These are phyloP conservation scores for Mesembryanthemum crystallinum DNA, from an alignment of 148 eudicot genomes.

Conservation along the genomic window DNA sequence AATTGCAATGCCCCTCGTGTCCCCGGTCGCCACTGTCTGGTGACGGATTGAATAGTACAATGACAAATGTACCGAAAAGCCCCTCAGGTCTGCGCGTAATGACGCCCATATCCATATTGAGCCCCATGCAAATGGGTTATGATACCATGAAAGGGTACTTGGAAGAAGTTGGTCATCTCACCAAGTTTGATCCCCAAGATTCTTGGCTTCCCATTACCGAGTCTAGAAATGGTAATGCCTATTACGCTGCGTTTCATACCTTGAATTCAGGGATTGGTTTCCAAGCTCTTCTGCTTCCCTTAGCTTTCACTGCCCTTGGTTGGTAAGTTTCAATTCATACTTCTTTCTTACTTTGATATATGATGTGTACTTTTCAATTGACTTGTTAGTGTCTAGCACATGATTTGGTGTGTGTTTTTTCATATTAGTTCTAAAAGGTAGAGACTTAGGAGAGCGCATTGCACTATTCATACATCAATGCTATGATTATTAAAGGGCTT, in stretches of 20 bases:
- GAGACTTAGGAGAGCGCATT: no score
- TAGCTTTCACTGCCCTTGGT: slow-evolving; percentile 67
- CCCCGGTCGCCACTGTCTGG: background rate
- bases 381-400: no score
- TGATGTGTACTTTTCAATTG: no score
- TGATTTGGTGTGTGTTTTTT: no score
- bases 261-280: slow-evolving; percentile 73
- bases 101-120: slow-evolving; percentile 39
- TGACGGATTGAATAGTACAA: background rate
- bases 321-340: slow-evolving; percentile 43
- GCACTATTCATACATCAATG: no score
- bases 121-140: slow-evolving; percentile 48
- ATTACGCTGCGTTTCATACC: slow-evolving; percentile 71
- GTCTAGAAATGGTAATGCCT: slow-evolving; percentile 67
- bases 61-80: slow-evolving; percentile 26
- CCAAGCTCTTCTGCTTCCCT: slow-evolving; percentile 79
- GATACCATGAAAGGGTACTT: slow-evolving; percentile 41
- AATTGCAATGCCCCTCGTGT: slow-evolving; percentile 1
- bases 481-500: no score
- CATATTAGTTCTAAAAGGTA: no score
- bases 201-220: slow-evolving; percentile 85
- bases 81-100: slow-evolving; percentile 31
- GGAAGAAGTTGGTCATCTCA: slow-evolving; percentile 51
- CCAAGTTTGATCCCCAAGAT: slow-evolving; percentile 58
- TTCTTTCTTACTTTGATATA: no score